Percentiles rank a stretch among this genome's conserved stretches.
These are phyloP conservation scores for Komagataea norvegica DNA, from an alignment of 1,139 yeast genomes.

Conservation along the genomic window DNA sequence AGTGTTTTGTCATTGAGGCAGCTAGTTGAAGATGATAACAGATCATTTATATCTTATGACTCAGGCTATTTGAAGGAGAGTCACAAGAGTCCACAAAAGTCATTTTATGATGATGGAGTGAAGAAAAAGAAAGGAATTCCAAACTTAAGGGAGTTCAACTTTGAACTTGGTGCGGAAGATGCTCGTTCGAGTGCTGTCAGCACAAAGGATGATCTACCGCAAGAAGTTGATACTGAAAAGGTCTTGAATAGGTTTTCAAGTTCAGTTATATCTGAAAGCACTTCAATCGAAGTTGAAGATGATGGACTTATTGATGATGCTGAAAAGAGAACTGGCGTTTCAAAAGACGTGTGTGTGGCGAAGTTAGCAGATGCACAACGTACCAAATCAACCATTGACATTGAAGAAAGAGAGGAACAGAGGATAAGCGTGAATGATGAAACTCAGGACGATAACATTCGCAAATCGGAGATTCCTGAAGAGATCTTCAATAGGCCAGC, in stretches of 20 bases:
- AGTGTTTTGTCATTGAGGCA: slow-evolving; percentile 25
- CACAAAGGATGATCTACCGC: not conserved
- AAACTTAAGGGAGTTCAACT: slow-evolving; percentile 22
- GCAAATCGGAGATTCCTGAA: not conserved
- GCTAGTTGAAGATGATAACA: slow-evolving; percentile 12
- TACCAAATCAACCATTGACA: not conserved
- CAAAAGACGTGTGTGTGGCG: too few relatives aligned
- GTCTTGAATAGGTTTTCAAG: slow-evolving; percentile 11
- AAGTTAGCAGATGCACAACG: too few relatives aligned
- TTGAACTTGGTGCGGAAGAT: slow-evolving; percentile 11
- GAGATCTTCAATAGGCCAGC: not conserved
- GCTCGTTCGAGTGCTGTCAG: too few relatives aligned
- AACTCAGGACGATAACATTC: too few relatives aligned
- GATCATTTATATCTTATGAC: slow-evolving; percentile 23
- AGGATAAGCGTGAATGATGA: too few relatives aligned
- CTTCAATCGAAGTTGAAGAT: slow-evolving; percentile 13
- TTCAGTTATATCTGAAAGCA: slow-evolving; percentile 23
- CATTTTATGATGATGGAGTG: slow-evolving; percentile 9
- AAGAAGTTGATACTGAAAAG: not conserved
- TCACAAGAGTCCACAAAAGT: not conserved
- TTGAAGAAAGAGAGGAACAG: not conserved
- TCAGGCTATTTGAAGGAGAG: slow-evolving; percentile 14
- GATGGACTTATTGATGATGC: slow-evolving; percentile 2
- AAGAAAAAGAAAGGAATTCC: slow-evolving; percentile 16
- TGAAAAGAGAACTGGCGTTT: not conserved